Evolutionary conservation across 2,329 filamentous ascomycete genomes (phyloP).

Genomic region (Beauveria medogensis): DNA sequence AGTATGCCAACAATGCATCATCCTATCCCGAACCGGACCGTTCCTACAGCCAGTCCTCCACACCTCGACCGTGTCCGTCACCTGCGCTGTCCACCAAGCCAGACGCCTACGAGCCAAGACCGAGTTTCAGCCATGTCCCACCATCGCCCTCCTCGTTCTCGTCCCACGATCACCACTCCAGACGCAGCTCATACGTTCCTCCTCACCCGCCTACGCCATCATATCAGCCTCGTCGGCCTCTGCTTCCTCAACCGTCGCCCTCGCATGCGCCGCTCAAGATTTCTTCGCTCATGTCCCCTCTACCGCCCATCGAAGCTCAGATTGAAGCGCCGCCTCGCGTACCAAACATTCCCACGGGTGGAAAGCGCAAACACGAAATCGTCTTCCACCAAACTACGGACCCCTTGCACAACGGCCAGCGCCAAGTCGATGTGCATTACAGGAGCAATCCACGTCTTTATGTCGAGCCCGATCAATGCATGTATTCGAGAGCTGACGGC

Average conservation of each 20-base stretch:
- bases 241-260: constrained; percentile 20
- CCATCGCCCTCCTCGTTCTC: constrained; percentile 29
- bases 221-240: constrained; percentile 18
- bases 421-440: constrained; percentile 28
- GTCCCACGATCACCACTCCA: constrained; percentile 19
- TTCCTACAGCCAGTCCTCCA: constrained; percentile 28
- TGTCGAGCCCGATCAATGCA: constrained; percentile 23
- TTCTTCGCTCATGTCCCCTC: constrained; percentile 25
- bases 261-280: constrained; percentile 32
- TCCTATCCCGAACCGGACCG: constrained; percentile 30
- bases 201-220: constrained; percentile 19
- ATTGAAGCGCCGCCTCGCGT: constrained; percentile 21
- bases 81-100: constrained; percentile 24
- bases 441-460: constrained; percentile 16
- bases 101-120: constrained; percentile 28
- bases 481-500: constrained; percentile 29
- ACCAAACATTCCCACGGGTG: constrained; percentile 21
- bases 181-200: constrained; percentile 23
- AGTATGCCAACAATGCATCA: constrained; percentile 30
- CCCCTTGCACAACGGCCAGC: constrained; percentile 29
- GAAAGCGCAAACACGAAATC: constrained; percentile 30
- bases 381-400: constrained; percentile 25
- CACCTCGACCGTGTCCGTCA: constrained; percentile 24
- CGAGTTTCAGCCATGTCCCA: constrained; percentile 28
- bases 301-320: constrained; percentile 28